Evolutionary conservation across 371 early-diverging fungal genomes (phyloP), one percentile per base, ranked within the genome.

Genomic region (Aphelidium insulamus): DNA sequence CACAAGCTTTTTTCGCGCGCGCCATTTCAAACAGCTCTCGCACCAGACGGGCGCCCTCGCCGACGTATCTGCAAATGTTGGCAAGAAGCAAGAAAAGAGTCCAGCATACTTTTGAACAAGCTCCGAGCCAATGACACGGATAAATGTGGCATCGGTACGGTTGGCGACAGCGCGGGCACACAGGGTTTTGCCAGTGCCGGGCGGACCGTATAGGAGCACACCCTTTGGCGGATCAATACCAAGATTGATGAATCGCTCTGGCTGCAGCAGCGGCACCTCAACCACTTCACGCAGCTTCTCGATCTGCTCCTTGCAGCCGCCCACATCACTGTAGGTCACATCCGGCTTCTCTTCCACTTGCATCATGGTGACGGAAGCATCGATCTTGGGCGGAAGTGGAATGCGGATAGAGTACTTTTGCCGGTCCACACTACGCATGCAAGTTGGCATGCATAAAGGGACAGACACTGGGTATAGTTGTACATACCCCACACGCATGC

Each of bases 321-420:
- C 99, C 9, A 99, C 92, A 63, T 99, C 98, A 37, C 77, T 62
- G 45, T 99, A 99, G 1, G 99, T 98, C 16, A 98, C 92, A 57
- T 98, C 97, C 3, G 99, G 99, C 53, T 95, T 97, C 52, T 98
- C 98, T 55, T 99, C 99, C 40, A 99, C 97, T 63, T 97, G 97
- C 99, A 99, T 99, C 69, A 99, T 86, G 11, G 99, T 97, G 14
- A 99, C 98, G 12, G 94, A 77, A 21, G 99, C 85, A 58, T 99
- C 99, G 43, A 99, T 97, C 59, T 90, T 94, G 51, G 97, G 91
- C 30, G 99, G 98, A 22, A 99, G 64, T n/a, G 98, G 95, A 41
- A 95, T 78, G 48, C 94, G 90, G 37, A 99, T 91, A 56, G 94
- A 91, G 52, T 98, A 98, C 49, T 99, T 99, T 48, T 72, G 78